These are phyloP conservation scores for Syzygium aqueum DNA, from an alignment of 345 rosid genomes.

Conservation along the genomic window DNA sequence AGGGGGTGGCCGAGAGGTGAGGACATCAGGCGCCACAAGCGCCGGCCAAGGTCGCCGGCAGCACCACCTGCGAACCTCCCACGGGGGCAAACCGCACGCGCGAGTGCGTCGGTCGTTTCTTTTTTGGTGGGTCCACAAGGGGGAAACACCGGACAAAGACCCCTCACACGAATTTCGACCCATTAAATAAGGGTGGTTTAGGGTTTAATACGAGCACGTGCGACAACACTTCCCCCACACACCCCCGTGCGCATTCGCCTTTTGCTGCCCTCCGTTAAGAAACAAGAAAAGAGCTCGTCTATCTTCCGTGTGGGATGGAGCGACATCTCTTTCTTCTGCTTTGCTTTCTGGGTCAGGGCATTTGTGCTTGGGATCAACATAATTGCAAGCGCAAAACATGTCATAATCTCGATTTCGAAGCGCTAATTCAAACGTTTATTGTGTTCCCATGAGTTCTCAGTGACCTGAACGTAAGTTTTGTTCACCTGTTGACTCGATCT, in stretches of 20 bases:
- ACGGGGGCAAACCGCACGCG: neutral
- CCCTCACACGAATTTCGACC: neutral
- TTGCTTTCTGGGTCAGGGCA: neutral
- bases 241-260: accelerated
- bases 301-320: neutral
- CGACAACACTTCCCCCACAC: neutral
- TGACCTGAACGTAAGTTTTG: no score
- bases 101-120: neutral
- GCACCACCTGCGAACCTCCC: neutral
- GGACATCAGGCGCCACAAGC: neutral
- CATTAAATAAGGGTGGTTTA: neutral
- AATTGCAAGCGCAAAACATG: neutral
- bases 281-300: neutral
- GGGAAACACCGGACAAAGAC: neutral
- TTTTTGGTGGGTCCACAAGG: neutral
- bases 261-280: accelerated
- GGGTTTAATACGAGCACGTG: neutral
- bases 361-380: neutral
- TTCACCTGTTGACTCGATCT: neutral
- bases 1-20: neutral
- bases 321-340: neutral
- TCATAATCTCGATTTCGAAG: neutral
- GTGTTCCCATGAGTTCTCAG: neutral
- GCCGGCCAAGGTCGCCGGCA: neutral
- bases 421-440: neutral